Percentiles rank a stretch among this genome's conserved stretches.
These are phyloP conservation scores for Fusarium sp. DNA, from an alignment of 2,329 filamentous ascomycete genomes.

Conservation along the genomic window DNA sequence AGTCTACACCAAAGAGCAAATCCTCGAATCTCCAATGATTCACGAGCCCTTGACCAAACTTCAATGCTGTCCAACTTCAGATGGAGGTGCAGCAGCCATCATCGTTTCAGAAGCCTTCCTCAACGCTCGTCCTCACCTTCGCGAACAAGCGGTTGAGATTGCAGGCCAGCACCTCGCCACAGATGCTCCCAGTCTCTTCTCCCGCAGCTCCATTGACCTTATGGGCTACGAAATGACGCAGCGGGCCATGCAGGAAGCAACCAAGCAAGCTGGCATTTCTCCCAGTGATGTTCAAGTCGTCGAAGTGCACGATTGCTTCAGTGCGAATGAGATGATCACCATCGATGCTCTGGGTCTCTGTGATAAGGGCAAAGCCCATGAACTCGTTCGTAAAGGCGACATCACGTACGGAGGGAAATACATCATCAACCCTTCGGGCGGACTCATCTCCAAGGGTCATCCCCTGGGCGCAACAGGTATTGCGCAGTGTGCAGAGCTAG, in stretches of 20 bases:
- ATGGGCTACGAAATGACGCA: slow-evolving; percentile 89
- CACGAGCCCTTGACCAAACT: slow-evolving; percentile 92
- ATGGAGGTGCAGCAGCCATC: slow-evolving; percentile 89
- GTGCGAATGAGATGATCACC: slow-evolving; percentile 90
- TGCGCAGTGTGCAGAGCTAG: slow-evolving; percentile 92
- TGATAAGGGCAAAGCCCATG: slow-evolving; percentile 86
- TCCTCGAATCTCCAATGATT: slow-evolving; percentile 81
- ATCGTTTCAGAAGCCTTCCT: slow-evolving; percentile 91
- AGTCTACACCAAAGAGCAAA: slow-evolving; percentile 88
- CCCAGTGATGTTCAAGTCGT: slow-evolving; percentile 81
- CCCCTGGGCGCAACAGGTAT: slow-evolving; percentile 94
- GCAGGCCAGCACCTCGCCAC: slow-evolving; percentile 91
- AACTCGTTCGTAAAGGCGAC: slow-evolving; percentile 86
- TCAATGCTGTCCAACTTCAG: slow-evolving; percentile 98
- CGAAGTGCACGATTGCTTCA: slow-evolving; percentile 98
- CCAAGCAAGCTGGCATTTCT: slow-evolving; percentile 77
- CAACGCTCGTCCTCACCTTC: slow-evolving; percentile 83
- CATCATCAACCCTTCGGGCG: slow-evolving; percentile 93
- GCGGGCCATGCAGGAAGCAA: slow-evolving; percentile 75
- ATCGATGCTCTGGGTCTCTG: slow-evolving; percentile 88
- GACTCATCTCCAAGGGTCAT: slow-evolving; percentile 95
- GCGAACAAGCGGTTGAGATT: slow-evolving; percentile 84
- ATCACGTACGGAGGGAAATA: slow-evolving; percentile 90
- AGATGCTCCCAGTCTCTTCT: slow-evolving; percentile 84
- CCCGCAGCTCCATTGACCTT: slow-evolving; percentile 83